phyloP scores from a whole-genome alignment of 2,329 filamentous ascomycete species.

The Tolypocladium tropicale region DNA sequence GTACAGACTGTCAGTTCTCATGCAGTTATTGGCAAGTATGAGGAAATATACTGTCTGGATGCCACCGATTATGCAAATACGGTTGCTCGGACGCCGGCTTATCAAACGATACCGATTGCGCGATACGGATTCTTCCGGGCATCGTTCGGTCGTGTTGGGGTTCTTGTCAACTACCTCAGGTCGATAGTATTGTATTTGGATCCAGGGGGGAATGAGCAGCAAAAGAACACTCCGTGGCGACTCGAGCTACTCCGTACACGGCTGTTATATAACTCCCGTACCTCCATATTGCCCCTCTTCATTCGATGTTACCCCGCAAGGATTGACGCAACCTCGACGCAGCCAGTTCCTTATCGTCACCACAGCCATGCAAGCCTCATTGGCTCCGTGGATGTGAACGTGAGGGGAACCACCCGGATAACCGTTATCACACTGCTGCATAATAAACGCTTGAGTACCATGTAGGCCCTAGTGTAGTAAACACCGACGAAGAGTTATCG shows the following conservation, averaged over 20 bases:
- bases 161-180: too few relatives aligned
- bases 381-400: neutral
- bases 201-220: neutral
- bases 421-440: neutral
- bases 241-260: too few relatives aligned
- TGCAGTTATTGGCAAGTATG: neutral
- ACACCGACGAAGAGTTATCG: too few relatives aligned
- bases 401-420: neutral
- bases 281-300: too few relatives aligned
- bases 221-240: neutral
- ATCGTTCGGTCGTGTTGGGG: constrained; percentile 5
- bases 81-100: constrained; percentile 61
- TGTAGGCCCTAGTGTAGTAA: too few relatives aligned
- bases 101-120: constrained; percentile 37
- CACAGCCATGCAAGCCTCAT: neutral
- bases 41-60: constrained; percentile 62
- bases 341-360: neutral
- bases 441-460: neutral
- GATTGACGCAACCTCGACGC: neutral
- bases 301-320: neutral
- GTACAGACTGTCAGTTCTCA: neutral
- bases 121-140: constrained; percentile 51
- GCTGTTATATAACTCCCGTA: too few relatives aligned
- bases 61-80: constrained; percentile 78
- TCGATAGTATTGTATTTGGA: too few relatives aligned